Base-by-base conservation (phyloP, 768 basidiomycete species). In the Boletus speciosus region DNA sequence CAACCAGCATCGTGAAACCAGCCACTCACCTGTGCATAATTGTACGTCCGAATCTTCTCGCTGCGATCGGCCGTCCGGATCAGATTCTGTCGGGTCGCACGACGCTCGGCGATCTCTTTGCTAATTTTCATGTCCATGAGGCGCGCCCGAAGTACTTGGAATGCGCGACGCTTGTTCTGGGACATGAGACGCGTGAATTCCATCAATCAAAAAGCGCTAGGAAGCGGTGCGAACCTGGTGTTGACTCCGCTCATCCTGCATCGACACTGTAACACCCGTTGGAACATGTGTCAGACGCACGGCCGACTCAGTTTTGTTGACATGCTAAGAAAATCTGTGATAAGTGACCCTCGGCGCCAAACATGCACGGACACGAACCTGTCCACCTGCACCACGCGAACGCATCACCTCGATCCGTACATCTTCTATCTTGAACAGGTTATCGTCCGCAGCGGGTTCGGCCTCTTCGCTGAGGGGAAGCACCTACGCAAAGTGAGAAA, bases 221-320 rank as follows among this genome's bases (percentile, higher is more conserved):
- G 10, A 21, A 31, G 21, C 5, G 6, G 14, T 39, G 25, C 2
- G 16, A 53, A 93, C 93, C 76, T 92, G 88, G 69, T 98, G 96
- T 65, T 99, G 97, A 67, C 88, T 92, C 6, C 97, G 82, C 61
- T 95, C 93, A 64, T 99, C 95, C 74, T 99, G 97, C 91, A 98
- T 98, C 8, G 93, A 94, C 9, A 98, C 96, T 1, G 88, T 89
- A 51, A 98, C 86, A 0, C 96, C 94, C 4, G 93, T 90, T 1
- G 97, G 96, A 14, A 89, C 73, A 63, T 99, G 97, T 0, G 93
- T 96, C 42, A 98, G 71, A 1, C 97, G 86, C 21, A 99, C 94
- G 3, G 97, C 96, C 3, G 96, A 98, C 72, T 99, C 97, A 0
- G 97, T 98, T 78, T 88, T 92, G 74, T 99, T 99, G 64, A 98